Percentiles rank a stretch among this genome's conserved stretches.
Evolutionary conservation across 345 rosid species (phyloP).

Genomic region (Lepidium africanum): DNA sequence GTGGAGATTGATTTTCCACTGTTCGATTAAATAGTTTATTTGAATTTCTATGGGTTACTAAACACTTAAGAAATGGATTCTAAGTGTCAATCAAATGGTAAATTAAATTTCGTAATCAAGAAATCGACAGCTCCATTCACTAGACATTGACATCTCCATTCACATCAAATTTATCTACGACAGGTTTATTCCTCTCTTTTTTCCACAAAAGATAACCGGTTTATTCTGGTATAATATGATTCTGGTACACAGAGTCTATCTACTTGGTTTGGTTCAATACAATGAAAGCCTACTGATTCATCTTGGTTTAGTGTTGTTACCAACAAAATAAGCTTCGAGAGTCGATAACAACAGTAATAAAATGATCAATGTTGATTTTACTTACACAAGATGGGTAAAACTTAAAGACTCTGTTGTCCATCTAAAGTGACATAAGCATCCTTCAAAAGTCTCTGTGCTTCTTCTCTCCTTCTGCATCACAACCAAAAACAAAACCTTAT

Average conservation of each 20-base stretch:
- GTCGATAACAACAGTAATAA: neutral
- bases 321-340: neutral
- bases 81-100: neutral
- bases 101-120: neutral
- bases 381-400: neutral
- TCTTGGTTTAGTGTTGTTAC: neutral
- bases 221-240: neutral
- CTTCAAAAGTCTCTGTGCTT: slow-evolving; percentile 63
- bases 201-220: neutral
- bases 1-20: too few relatives aligned
- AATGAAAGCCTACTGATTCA: too few relatives aligned
- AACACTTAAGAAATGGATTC: too few relatives aligned
- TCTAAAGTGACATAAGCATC: slow-evolving; percentile 70
- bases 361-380: neutral
- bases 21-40: too few relatives aligned
- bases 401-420: slow-evolving; percentile 26
- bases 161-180: neutral
- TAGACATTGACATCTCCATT: neutral
- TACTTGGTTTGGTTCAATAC: neutral
- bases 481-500: neutral
- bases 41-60: neutral
- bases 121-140: neutral
- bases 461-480: slow-evolving; percentile 68
- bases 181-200: neutral
- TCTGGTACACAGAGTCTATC: neutral